Percentiles rank a stretch among this genome's conserved stretches.
phyloP scores from a whole-genome alignment of 2,329 filamentous ascomycete genomes.

The Penicillium sp. region DNA sequence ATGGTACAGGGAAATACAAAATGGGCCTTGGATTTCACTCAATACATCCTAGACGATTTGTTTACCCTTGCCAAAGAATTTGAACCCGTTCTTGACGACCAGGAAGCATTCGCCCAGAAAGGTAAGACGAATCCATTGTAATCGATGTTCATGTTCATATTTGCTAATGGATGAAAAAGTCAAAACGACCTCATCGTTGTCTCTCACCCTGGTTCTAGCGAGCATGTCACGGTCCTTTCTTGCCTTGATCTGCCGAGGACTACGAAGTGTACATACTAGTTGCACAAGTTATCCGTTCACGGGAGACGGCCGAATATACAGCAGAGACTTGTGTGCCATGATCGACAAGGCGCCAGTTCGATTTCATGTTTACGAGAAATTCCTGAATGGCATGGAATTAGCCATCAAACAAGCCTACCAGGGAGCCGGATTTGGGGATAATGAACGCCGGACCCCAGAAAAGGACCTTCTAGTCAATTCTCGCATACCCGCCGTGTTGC shows the following conservation, averaged over 20 bases:
- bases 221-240: constrained; percentile 72
- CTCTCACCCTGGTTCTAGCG: constrained; percentile 61
- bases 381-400: constrained; percentile 63
- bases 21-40: constrained; percentile 69
- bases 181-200: constrained; percentile 36
- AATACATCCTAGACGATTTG: constrained; percentile 54
- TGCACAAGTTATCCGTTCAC: constrained; percentile 36
- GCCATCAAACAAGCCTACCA: constrained; percentile 59
- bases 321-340: constrained; percentile 53
- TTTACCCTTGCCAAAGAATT: constrained; percentile 42
- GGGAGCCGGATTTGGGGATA: constrained; percentile 39
- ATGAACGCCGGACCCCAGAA: constrained; percentile 48
- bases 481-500: constrained; percentile 49
- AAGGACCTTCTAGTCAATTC: constrained; percentile 52
- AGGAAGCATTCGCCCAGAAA: constrained; percentile 35
- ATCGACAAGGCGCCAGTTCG: constrained; percentile 54
- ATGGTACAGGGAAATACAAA: constrained; percentile 69
- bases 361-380: constrained; percentile 59
- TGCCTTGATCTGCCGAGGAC: constrained; percentile 62
- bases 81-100: constrained; percentile 28
- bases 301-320: constrained; percentile 40
- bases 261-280: constrained; percentile 53
- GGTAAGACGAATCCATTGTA: constrained; percentile 19
- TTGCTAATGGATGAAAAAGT: constrained; percentile 20
- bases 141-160: neutral